Base-by-base conservation (phyloP, 2,329 filamentous ascomycete genomes). In the Colletotrichum coccodes region DNA sequence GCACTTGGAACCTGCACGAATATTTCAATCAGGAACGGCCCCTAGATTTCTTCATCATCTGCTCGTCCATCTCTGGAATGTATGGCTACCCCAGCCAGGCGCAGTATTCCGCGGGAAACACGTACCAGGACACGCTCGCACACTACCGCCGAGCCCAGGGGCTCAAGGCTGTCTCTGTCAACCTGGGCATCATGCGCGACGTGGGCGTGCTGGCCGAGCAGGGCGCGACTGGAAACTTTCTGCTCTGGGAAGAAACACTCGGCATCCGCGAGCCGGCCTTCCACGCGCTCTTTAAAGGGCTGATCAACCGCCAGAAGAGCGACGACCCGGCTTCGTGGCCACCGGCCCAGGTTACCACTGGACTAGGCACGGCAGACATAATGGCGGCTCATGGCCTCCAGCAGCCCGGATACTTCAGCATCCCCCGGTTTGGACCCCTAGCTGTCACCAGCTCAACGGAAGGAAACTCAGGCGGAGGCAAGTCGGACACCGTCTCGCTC, bases 1-100 rank as follows among this genome's bases (percentile, higher is more conserved):
- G 79, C 11, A 81, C 80, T 68, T 79, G 75, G 76, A 83, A 83
- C 60, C 75, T 84, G 0, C 79, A 84, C 69, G 59, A 76, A 2
- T 70, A 74, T 4, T 63, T 63, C 3, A 76, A 21, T 18, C 40
- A 7, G 1, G 16, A 54, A 4, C 40, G 21, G 3, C 47, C 69
- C 9, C 64, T 79, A 2, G 79, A 81, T 64, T 81, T 81, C 72
- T 83, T 80, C 70, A 73, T 81, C 40, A 64, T 79, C 44, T 72
- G 77, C 38, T 77, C 75, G 7, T 80, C 77, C 18, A 67, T 77
- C 16, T 73, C 75, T 8, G 75, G 72, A n/a, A 67, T 79, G 7
- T 61, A 76, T 16, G 80, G 78, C 12, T 70, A 74, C 16, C 63
- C 73, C 2, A 74, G 74, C 0, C 80, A 82, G 60, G 73, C 74